Evolutionary conservation across 345 rosid genomes (phyloP).

Genomic region (Dovyalis caffra): DNA sequence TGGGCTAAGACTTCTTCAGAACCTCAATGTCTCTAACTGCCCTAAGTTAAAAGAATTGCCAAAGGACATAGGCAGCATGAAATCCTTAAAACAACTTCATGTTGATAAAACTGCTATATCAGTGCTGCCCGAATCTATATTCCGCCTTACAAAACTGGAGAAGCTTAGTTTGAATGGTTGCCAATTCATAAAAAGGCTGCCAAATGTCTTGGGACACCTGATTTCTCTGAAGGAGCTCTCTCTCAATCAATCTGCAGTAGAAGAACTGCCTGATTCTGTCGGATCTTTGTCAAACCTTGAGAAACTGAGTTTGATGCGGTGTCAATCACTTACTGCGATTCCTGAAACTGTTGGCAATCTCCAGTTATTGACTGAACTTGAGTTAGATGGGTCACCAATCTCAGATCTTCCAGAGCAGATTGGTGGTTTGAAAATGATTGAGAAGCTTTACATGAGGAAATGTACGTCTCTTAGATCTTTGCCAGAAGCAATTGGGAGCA

Average conservation of each 20-base stretch:
- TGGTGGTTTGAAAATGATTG: no score
- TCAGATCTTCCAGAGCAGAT: slow-evolving; percentile 34
- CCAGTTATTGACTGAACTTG: slow-evolving; percentile 30
- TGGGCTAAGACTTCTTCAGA: slow-evolving; percentile 41
- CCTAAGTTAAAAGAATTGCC: slow-evolving; percentile 38
- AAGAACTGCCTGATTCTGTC: no score
- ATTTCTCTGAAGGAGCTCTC: no score
- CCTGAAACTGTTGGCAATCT: slow-evolving; percentile 42
- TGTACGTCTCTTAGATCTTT: slow-evolving; percentile 23
- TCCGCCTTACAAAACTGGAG: no score
- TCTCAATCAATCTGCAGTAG: no score
- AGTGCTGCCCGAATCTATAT: no score
- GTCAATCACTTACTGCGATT: slow-evolving; percentile 28
- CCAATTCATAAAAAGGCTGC: no score
- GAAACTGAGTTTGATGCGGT: no score
- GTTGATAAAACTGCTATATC: no score
- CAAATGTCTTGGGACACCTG: no score
- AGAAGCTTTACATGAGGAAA: slow-evolving; percentile 30
- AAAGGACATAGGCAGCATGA: slow-evolving; percentile 37
- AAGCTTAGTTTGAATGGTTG: no score
- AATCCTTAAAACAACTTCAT: slow-evolving; percentile 42
- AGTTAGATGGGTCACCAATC: slow-evolving; percentile 25
- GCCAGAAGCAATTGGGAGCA: slow-evolving; percentile 43
- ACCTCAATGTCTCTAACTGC: slow-evolving; percentile 39
- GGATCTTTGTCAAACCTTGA: no score